Evolutionary conservation across 495 filamentous ascomycete genomes (phyloP).

Genomic region (Elasticomyces elasticus): DNA sequence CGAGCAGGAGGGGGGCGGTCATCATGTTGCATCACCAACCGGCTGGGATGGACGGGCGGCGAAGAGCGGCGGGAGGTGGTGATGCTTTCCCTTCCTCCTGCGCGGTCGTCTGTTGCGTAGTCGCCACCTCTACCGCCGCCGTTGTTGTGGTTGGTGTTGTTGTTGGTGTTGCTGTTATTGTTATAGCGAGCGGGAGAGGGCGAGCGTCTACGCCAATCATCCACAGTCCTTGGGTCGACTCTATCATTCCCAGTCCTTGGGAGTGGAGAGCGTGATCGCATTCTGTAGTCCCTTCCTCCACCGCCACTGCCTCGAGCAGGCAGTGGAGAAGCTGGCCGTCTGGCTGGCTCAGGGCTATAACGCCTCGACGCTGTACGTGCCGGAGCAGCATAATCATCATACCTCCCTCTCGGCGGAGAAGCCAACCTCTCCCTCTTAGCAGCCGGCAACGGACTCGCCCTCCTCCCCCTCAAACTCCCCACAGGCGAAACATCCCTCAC

Average conservation of each 20-base stretch:
- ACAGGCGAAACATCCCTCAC: slow-evolving; percentile 29
- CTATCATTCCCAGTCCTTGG: slow-evolving; percentile 25
- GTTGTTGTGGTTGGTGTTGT: too few species aligned
- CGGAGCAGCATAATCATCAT: slow-evolving; percentile 22
- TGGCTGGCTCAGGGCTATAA: slow-evolving; percentile 25
- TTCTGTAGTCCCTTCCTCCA: slow-evolving; percentile 20
- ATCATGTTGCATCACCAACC: slow-evolving; percentile 23
- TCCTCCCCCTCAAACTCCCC: slow-evolving; percentile 26
- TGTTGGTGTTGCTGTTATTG: slow-evolving; percentile 8
- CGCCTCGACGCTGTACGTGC: slow-evolving; percentile 7
- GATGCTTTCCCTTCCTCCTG: slow-evolving; percentile 28
- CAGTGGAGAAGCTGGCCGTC: slow-evolving; percentile 14
- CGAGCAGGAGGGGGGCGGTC: too few species aligned
- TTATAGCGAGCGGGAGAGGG: slow-evolving; percentile 24
- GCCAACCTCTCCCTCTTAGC: slow-evolving; percentile 29
- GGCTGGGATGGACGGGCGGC: slow-evolving; percentile 33
- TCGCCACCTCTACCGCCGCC: too few species aligned
- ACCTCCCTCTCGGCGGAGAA: slow-evolving; percentile 27
- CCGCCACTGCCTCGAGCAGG: too few species aligned
- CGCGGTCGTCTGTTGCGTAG: slow-evolving; percentile 18
- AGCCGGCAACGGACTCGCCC: too few species aligned
- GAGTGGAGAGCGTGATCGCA: slow-evolving; percentile 32
- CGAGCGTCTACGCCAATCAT: slow-evolving; percentile 30
- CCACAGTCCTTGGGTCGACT: slow-evolving; percentile 24
- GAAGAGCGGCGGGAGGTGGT: slow-evolving; percentile 33